Percentiles rank a stretch among this genome's conserved stretches.
Conservation (phyloP, 2,329 filamentous ascomycete species). For the Diaporthe humulicola region DNA sequence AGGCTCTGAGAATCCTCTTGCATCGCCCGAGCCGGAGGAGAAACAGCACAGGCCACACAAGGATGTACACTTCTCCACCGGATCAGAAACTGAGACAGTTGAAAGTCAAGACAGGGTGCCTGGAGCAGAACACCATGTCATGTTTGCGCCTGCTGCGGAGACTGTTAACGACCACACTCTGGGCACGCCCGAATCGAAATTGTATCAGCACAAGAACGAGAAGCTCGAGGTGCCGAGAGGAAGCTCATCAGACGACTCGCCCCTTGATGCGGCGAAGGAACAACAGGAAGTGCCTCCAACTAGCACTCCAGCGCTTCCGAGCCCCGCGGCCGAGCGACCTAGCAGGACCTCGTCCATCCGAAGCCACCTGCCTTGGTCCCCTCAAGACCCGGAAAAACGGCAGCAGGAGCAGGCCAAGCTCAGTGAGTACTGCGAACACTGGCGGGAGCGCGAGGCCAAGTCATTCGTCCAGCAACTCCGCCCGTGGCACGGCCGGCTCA, state of each 20-base stretch:
- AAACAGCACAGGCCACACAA: conserved; percentile 42
- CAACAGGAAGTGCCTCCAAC: not conserved
- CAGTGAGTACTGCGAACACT: conserved; percentile 76
- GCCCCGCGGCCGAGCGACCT: conserved; percentile 17
- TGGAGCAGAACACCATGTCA: conserved; percentile 62
- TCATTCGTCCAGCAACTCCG: conserved; percentile 82
- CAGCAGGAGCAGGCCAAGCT: conserved; percentile 53
- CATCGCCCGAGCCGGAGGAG: conserved; percentile 19
- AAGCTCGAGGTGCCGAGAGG: conserved; percentile 24
- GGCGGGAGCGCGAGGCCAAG: conserved; percentile 75
- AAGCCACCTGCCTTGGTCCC: conserved; percentile 36
- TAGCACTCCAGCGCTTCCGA: not conserved
- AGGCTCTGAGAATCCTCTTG: not conserved
- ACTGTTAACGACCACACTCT: conserved; percentile 2
- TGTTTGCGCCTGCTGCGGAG: conserved; percentile 61
- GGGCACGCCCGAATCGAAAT: not conserved
- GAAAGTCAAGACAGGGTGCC: not conserved
- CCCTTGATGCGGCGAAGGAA: not conserved
- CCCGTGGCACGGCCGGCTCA: conserved; percentile 83
- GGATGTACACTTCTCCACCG: conserved; percentile 36
- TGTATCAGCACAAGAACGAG: not conserved
- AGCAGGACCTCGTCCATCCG: conserved; percentile 36
- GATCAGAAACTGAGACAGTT: conserved; percentile 17
- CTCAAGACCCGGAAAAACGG: conserved; percentile 55
- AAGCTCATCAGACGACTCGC: conserved; percentile 1